A percentile compares a stretch with the other conserved stretches of the same genome.
phyloP scores from a whole-genome alignment of 495 filamentous ascomycete genomes.

The Neurospora intermedia region DNA sequence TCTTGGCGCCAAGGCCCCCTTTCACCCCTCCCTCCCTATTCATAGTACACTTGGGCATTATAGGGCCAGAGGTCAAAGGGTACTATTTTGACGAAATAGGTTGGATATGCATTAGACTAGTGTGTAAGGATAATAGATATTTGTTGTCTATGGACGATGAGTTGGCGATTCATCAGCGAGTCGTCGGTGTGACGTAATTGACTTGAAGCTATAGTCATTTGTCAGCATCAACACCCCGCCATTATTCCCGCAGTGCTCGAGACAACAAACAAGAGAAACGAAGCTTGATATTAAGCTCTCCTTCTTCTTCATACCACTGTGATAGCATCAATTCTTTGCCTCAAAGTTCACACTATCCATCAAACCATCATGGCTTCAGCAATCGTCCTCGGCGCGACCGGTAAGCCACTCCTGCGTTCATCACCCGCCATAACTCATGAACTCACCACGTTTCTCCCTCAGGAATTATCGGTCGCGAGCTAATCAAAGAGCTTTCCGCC shows the following conservation, averaged over 20 bases:
- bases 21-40: too few relatives aligned
- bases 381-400: slow-evolving; percentile 15
- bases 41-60: too few relatives aligned
- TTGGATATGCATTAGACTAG: not conserved
- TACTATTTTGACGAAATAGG: too few relatives aligned
- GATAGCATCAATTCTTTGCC: not conserved
- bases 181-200: not conserved
- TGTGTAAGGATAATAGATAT: too few relatives aligned
- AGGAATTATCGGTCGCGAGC: slow-evolving; percentile 40
- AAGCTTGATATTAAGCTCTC: not conserved
- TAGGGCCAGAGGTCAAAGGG: too few relatives aligned
- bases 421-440: not conserved
- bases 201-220: not conserved
- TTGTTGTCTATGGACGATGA: not conserved
- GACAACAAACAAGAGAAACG: not conserved
- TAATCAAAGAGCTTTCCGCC: slow-evolving; percentile 31
- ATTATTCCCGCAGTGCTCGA: not conserved
- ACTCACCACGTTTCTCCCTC: not conserved
- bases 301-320: not conserved
- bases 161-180: not conserved
- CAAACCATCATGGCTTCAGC: slow-evolving; percentile 8
- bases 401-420: not conserved
- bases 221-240: not conserved
- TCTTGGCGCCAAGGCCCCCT: too few relatives aligned
- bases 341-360: not conserved